Evolutionary conservation across 2,329 filamentous ascomycete genomes (phyloP), one percentile per base, ranked within the genome.

Genomic region (Fusarium buxicola): DNA sequence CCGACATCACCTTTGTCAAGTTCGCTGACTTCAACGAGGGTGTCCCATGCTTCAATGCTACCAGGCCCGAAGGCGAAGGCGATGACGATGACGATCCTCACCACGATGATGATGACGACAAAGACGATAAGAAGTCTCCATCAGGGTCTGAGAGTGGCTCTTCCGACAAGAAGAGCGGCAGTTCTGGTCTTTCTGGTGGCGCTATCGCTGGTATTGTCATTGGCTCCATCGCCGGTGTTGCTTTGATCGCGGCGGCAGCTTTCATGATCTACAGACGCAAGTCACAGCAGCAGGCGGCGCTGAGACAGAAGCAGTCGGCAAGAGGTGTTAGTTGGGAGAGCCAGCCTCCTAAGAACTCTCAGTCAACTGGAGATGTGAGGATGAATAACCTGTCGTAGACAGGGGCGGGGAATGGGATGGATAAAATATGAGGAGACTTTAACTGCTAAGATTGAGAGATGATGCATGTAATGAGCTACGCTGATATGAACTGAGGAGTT

Each of bases 141-240:
- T 16, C 16, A 10, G 30, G 39, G 0, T 40, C 48, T 16, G 11
- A 40, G 7, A 41, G 34, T n/a, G 69, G 65, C 21, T 55, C 16
- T 27, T 18, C 25, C n/a, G 27, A 30, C 18, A 55, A 67, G 13
- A 63, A 60, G n/a, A 61, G 53, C 8, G 57, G 52, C n/a, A 52
- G 58, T 31, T 54, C 50, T 28, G 30, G 32, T 12, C 30, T 49
- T 7, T 44, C 58, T 12, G 86, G 85, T 24, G 90, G 89, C 35
- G 84, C 86, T 21, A 92, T 93, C 69, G 91, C 91, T 2, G 91
- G 90, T 1, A 88, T 92, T 58, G 89, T 90, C 7, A 80, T 93
- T 59, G 91, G 91, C 27, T 84, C 87, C 4, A 75, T 94, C 15
- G 78, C 85, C 10, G 90, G 86, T 43, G 83, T 86, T 5, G 81